Evolutionary conservation across 352 stramenopile genomes (phyloP), one percentile per base, ranked within the genome.

Genomic region (Phytophthora colocasiae): DNA sequence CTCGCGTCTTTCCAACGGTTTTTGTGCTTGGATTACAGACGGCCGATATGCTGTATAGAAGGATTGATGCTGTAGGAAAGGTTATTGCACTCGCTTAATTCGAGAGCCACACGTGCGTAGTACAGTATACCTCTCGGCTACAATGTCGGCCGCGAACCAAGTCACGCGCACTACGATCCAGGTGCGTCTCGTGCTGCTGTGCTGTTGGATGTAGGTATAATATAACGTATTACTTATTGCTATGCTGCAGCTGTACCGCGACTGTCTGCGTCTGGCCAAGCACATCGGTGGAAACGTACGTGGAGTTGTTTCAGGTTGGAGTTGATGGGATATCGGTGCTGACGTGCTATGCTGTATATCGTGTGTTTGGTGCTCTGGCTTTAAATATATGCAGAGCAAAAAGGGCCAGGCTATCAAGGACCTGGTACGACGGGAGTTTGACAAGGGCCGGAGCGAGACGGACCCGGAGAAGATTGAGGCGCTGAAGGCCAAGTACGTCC

Each of bases 231-330:
- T 9, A 12, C 3, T 50, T 54, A 6, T 43, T 29, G 4, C 5
- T 58, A 22, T 17, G 11, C 6, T 46, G 22, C 59, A 96, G 87
- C 72, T 96, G 15, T 96, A 94, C 70, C 84, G 87, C 49, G 87
- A 96, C 64, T 93, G 83, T 71, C 56, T 96, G 73, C 87, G 87
- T 54, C 75, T 96, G 31, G 85, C 87, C 39, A 94, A 96, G 73
- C 87, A 96, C 74, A 96, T 96, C 40, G 87, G 87, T 27, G 87
- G 87, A 72, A 91, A 77, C 52, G 87, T 96, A 73, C 52, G 80
- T 67, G 14, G 11, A 12, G 6, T 11, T 44, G n/a, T 39, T 53
- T 40, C 36, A 17, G 40, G 44, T 24, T 43, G 45, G 26, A 22
- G n/a, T 11, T 10, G 14, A 22, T 19, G 15, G 27, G 14, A 63